phyloP scores from a whole-genome alignment of 495 filamentous ascomycete genomes.

The Penicillium salamii region DNA sequence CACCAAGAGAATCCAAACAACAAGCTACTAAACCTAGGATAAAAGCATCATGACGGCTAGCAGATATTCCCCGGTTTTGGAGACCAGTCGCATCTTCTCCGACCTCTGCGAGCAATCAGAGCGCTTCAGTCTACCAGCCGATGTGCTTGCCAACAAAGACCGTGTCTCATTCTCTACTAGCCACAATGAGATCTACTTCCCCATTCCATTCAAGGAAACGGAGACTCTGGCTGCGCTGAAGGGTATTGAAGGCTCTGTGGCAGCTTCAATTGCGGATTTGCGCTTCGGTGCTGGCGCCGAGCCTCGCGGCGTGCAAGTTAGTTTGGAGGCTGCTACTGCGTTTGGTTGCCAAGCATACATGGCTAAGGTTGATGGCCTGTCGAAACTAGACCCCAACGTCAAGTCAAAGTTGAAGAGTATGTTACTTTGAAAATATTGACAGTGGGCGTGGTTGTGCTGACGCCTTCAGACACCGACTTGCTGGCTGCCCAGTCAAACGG shows the following conservation, averaged over 20 bases:
- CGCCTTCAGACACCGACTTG: slow-evolving; percentile 62
- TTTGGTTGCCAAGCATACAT: slow-evolving; percentile 74
- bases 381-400: slow-evolving; percentile 58
- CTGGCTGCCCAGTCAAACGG: slow-evolving; percentile 66
- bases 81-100: slow-evolving; percentile 43
- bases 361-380: slow-evolving; percentile 66
- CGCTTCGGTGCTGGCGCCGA: slow-evolving; percentile 37
- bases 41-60: slow-evolving; percentile 14
- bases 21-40: too few species aligned
- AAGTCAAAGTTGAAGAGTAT: slow-evolving; percentile 62
- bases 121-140: slow-evolving; percentile 33
- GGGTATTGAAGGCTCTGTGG: slow-evolving; percentile 65
- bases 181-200: slow-evolving; percentile 50
- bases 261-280: slow-evolving; percentile 60
- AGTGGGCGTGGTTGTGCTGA: slow-evolving; percentile 14
- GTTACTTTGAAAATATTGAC: slow-evolving; percentile 11
- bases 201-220: slow-evolving; percentile 69
- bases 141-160: slow-evolving; percentile 33
- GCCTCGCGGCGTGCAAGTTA: slow-evolving; percentile 51
- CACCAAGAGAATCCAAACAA: too few species aligned
- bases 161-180: slow-evolving; percentile 40
- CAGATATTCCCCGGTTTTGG: slow-evolving; percentile 39
- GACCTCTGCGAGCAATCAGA: slow-evolving; percentile 40
- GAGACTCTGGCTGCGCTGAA: slow-evolving; percentile 67
- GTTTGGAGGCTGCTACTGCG: slow-evolving; percentile 60